A percentile compares a stretch with the other conserved stretches of the same genome.
These are phyloP conservation scores for Boletellus emodensis DNA, from an alignment of 768 basidiomycete genomes.

Conservation along the genomic window DNA sequence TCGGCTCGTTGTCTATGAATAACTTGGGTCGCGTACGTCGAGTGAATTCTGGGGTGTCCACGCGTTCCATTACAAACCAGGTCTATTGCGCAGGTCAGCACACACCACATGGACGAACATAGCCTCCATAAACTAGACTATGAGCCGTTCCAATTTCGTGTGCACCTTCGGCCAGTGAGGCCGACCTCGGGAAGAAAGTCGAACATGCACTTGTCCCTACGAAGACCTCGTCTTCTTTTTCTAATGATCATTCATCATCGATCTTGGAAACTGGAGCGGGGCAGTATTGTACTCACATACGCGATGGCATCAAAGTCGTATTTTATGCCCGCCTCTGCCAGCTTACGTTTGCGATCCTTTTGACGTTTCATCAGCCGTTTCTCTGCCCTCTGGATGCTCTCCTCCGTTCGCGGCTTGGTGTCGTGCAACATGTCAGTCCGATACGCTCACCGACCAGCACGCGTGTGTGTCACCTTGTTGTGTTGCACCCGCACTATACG, in stretches of 20 bases:
- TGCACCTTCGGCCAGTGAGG: no score
- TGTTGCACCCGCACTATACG: conserved; percentile 69
- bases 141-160: no score
- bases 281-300: conserved; percentile 58
- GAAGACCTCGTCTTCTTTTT: conserved; percentile 36
- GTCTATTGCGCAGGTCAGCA: no score
- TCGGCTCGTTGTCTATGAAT: no score
- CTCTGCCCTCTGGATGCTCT: conserved; percentile 60
- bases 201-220: conserved; percentile 3
- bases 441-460: neutral
- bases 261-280: neutral
- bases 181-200: no score
- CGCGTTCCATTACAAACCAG: no score
- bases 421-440: conserved; percentile 6
- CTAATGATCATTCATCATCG: conserved; percentile 9
- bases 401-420: conserved; percentile 65
- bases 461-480: conserved; percentile 61
- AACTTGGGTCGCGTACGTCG: no score
- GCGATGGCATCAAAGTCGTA: conserved; percentile 80
- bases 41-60: no score
- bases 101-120: no score
- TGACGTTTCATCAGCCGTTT: conserved; percentile 75
- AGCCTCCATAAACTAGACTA: no score
- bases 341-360: conserved; percentile 68
- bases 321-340: conserved; percentile 77